Conservation (phyloP, 2,329 filamentous ascomycete species). For the Hirsutella minnesotensis region DNA sequence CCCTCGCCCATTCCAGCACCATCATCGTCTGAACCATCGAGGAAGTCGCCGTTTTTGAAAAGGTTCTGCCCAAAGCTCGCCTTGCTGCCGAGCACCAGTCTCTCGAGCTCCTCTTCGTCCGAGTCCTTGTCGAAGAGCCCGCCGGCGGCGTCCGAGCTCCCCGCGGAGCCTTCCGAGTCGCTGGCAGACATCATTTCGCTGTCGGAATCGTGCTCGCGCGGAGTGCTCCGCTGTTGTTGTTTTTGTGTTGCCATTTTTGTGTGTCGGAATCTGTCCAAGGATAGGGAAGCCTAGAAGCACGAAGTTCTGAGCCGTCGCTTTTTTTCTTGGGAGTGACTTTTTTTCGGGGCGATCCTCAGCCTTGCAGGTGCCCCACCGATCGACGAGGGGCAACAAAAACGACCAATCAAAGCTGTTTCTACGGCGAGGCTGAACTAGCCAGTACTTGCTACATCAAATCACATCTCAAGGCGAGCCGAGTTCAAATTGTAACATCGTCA, state of each 20-base stretch:
- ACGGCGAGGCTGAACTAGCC: not conserved
- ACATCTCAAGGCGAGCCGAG: too few species aligned
- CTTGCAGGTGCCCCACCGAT: not conserved
- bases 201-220: slow-evolving; percentile 17
- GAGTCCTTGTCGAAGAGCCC: slow-evolving; percentile 55
- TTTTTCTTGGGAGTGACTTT: slow-evolving; percentile 8
- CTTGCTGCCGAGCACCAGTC: slow-evolving; percentile 77
- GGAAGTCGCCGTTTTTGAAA: slow-evolving; percentile 27
- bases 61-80: slow-evolving; percentile 70
- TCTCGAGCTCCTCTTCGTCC: slow-evolving; percentile 76
- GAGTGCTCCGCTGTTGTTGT: slow-evolving; percentile 13
- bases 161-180: slow-evolving; percentile 15
- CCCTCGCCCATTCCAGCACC: slow-evolving; percentile 19
- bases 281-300: not conserved
- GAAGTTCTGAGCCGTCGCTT: slow-evolving; percentile 4
- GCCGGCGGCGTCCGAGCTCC: slow-evolving; percentile 15
- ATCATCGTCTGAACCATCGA: slow-evolving; percentile 28
- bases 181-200: slow-evolving; percentile 15
- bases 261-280: not conserved
- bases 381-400: too few species aligned
- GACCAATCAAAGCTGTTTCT: not conserved
- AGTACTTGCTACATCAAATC: too few species aligned
- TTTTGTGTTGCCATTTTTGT: slow-evolving; percentile 17
- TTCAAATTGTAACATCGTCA: too few species aligned
- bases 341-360: slow-evolving; percentile 1